Evolutionary conservation across 2,329 filamentous ascomycete species (phyloP).

Genomic region (Graphilbum ipis-grandicollis): DNA sequence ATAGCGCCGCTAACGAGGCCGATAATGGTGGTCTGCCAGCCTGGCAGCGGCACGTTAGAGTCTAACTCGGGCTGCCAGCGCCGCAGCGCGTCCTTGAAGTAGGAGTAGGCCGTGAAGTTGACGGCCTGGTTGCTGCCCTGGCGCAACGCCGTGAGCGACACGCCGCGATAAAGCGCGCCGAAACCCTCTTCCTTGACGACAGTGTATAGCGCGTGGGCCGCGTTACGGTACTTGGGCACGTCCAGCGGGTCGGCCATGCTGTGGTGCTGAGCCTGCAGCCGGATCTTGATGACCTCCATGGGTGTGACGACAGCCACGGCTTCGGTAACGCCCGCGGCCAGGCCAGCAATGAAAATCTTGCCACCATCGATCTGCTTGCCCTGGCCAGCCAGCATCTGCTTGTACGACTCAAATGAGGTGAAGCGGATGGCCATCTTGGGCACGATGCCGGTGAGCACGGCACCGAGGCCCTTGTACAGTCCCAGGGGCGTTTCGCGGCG

Average conservation of each 20-base stretch:
- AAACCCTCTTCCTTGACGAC: conserved; percentile 83
- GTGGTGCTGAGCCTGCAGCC: conserved; percentile 94
- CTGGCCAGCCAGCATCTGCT: conserved; percentile 61
- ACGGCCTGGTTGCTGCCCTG: conserved; percentile 96
- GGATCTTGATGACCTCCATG: conserved; percentile 99
- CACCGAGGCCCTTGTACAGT: conserved; percentile 95
- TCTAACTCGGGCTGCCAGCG: conserved; percentile 52
- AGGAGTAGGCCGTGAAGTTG: conserved; percentile 95
- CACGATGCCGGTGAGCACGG: conserved; percentile 87
- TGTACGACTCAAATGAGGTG: conserved; percentile 92
- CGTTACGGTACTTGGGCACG: conserved; percentile 92
- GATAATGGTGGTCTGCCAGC: conserved; percentile 81
- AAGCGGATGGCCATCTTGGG: conserved; percentile 99
- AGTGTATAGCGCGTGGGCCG: conserved; percentile 67
- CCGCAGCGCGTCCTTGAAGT: conserved; percentile 71
- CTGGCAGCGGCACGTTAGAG: conserved; percentile 45
- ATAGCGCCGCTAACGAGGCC: conserved; percentile 86
- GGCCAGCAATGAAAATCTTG: conserved; percentile 56
- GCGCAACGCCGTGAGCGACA: conserved; percentile 78
- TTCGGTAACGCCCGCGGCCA: conserved; percentile 87
- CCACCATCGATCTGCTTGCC: conserved; percentile 43
- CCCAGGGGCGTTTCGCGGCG: conserved; percentile 79
- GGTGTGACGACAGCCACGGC: conserved; percentile 91
- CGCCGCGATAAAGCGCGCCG: conserved; percentile 79
- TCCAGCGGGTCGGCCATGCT: conserved; percentile 94